These are phyloP conservation scores for Podaxis sp. DNA, from an alignment of 768 basidiomycete species.

Conservation along the genomic window DNA sequence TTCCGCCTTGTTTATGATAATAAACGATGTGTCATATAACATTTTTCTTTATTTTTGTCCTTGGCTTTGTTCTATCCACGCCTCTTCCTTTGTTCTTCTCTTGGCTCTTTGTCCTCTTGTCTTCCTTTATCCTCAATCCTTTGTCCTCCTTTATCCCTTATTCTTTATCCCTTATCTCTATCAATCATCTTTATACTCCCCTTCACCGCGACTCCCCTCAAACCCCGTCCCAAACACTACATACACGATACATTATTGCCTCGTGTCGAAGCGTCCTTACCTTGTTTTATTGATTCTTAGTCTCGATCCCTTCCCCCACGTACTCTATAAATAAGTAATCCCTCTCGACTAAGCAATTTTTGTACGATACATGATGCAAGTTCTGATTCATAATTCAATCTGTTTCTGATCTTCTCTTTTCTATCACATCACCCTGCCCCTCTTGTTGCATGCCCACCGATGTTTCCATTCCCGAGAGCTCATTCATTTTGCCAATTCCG, in stretches of 20 bases:
- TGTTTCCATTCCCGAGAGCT: neutral
- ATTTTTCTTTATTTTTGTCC: neutral
- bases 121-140: neutral
- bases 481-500: neutral
- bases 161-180: neutral
- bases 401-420: neutral
- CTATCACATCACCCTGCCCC: neutral
- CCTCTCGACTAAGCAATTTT: neutral
- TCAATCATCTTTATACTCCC: neutral
- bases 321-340: constrained; percentile 2
- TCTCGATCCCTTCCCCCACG: neutral
- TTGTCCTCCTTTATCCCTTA: neutral
- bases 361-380: constrained; percentile 2
- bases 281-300: neutral
- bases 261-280: neutral
- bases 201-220: neutral
- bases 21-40: neutral
- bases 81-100: neutral
- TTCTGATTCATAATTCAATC: neutral
- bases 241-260: neutral
- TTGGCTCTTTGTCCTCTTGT: neutral
- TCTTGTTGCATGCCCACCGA: no score
- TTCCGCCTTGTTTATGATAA: neutral
- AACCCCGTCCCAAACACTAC: neutral
- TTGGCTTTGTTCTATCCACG: neutral